Evolutionary conservation across 2,329 filamentous ascomycete species (phyloP).

Genomic region (Dactylellina haptotyla): DNA sequence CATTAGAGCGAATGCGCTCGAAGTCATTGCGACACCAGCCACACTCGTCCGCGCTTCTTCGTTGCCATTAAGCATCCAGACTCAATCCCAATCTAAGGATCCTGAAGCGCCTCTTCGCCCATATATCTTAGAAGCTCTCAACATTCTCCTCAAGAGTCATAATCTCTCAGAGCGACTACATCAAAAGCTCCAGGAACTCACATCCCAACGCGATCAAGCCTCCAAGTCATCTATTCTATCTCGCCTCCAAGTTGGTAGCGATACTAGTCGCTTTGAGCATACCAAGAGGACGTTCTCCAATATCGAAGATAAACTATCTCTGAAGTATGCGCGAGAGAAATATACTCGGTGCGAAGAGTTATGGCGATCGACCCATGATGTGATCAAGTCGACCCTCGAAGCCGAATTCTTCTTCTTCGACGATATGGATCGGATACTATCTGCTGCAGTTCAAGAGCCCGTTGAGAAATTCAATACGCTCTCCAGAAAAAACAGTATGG

Average conservation of each 20-base stretch:
- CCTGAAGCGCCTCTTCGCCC: slow-evolving; percentile 34
- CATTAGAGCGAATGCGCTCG: slow-evolving; percentile 35
- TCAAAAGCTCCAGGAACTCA: slow-evolving; percentile 25
- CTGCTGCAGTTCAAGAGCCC: slow-evolving; percentile 18
- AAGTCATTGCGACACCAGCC: slow-evolving; percentile 29
- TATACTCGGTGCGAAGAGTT: slow-evolving; percentile 31
- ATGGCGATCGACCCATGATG: slow-evolving; percentile 22
- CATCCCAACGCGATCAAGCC: slow-evolving; percentile 33
- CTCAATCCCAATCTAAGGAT: neutral
- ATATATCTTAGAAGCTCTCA: slow-evolving; percentile 38
- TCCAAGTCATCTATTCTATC: slow-evolving; percentile 49
- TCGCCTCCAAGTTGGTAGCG: slow-evolving; percentile 23
- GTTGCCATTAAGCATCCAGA: slow-evolving; percentile 16
- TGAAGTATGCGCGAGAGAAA: slow-evolving; percentile 34
- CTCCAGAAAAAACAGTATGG: slow-evolving; percentile 19
- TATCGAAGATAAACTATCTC: slow-evolving; percentile 24
- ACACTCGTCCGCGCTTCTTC: slow-evolving; percentile 39
- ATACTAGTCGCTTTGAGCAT: slow-evolving; percentile 38
- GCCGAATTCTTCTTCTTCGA: slow-evolving; percentile 52
- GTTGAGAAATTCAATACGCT: slow-evolving; percentile 9
- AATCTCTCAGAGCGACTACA: slow-evolving; percentile 38
- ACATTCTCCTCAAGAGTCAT: slow-evolving; percentile 39
- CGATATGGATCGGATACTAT: slow-evolving; percentile 42
- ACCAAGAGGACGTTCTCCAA: slow-evolving; percentile 48
- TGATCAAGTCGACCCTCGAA: slow-evolving; percentile 32